phyloP scores from a whole-genome alignment of 495 filamentous ascomycete species.

The Lasiosphaeria hispida region DNA sequence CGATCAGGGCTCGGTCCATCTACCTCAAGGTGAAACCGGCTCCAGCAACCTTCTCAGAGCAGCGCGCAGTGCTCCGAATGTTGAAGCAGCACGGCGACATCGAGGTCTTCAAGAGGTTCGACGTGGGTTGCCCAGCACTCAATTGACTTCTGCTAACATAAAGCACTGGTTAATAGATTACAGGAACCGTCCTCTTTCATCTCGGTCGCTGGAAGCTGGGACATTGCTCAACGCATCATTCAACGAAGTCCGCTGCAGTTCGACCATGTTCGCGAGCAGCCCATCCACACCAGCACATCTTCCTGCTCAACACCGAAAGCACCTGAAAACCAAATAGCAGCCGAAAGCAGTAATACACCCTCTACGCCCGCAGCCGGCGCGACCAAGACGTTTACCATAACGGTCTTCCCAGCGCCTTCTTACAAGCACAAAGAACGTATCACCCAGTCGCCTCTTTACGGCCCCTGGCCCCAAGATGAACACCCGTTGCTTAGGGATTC shows the following conservation, averaged over 20 bases:
- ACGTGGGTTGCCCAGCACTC: conserved; percentile 44
- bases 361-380: background rate
- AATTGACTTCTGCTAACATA: background rate
- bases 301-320: background rate
- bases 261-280: conserved; percentile 14
- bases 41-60: conserved; percentile 64
- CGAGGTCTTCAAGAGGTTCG: conserved; percentile 68
- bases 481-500: conserved; percentile 15
- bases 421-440: conserved; percentile 38
- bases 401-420: conserved; percentile 32
- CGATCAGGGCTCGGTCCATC: conserved; percentile 38
- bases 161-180: background rate
- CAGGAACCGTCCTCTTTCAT: conserved; percentile 43
- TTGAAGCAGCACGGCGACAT: conserved; percentile 77
- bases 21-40: conserved; percentile 64
- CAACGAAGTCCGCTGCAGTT: conserved; percentile 28
- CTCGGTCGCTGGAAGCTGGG: conserved; percentile 29
- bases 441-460: conserved; percentile 38
- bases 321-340: background rate
- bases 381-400: conserved; percentile 35
- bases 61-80: conserved; percentile 65
- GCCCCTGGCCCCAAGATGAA: conserved; percentile 38
- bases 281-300: background rate
- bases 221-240: conserved; percentile 23
- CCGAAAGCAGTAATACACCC: background rate